Conservation (phyloP, 2,329 filamentous ascomycete species). For the Trichoderma koningii region DNA sequence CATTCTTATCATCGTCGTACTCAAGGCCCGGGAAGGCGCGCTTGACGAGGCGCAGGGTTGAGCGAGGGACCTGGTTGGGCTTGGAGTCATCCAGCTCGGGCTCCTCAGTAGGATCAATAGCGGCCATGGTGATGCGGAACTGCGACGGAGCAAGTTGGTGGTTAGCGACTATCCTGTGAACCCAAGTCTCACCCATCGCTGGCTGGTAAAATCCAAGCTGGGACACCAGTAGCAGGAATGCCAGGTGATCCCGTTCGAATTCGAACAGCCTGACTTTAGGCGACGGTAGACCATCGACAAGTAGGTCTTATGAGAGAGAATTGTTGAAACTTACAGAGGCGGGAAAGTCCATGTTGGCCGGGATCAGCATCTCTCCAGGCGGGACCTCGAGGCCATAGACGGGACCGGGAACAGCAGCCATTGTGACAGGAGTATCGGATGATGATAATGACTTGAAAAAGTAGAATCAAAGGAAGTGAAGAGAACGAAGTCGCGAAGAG, state of each 20-base stretch:
- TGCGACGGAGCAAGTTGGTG: conserved; percentile 42
- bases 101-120: conserved; percentile 84
- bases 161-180: conserved; percentile 35
- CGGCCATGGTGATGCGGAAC: conserved; percentile 99
- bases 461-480: conserved; percentile 7
- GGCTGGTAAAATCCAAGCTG: not conserved
- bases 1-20: conserved; percentile 58
- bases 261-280: not conserved
- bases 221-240: not conserved
- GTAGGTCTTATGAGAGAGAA: not conserved
- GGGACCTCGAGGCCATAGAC: conserved; percentile 93
- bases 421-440: conserved; percentile 39
- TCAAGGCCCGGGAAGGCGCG: conserved; percentile 61
- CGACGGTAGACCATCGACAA: not conserved
- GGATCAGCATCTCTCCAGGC: conserved; percentile 78
- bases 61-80: conserved; percentile 67
- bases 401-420: conserved; percentile 68
- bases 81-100: conserved; percentile 65
- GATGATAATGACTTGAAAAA: conserved; percentile 5
- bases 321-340: conserved; percentile 68
- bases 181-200: not conserved
- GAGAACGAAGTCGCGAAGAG: conserved; percentile 6
- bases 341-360: conserved; percentile 75
- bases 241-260: not conserved
- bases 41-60: conserved; percentile 90